Evolutionary conservation across 228 moss, liverwort and hornwort genomes (phyloP).

Genomic region (Sphagnum fallax): DNA sequence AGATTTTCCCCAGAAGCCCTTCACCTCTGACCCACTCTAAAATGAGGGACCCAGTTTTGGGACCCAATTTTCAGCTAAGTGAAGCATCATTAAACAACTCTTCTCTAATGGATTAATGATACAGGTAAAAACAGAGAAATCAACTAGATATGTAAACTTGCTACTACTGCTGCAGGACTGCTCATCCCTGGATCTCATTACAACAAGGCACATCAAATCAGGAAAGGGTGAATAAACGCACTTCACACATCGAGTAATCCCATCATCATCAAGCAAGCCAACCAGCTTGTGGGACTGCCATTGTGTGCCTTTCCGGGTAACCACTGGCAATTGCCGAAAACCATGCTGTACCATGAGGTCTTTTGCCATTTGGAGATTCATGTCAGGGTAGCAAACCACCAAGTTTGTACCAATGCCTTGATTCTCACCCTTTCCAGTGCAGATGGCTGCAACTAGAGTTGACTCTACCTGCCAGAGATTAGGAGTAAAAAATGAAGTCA

Average conservation of each 20-base stretch:
- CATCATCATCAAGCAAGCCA: conserved; percentile 23
- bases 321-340: conserved; percentile 43
- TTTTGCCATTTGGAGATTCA: conserved; percentile 43
- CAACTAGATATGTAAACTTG: too few species aligned
- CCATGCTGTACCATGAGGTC: conserved; percentile 46
- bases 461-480: conserved; percentile 47
- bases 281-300: conserved; percentile 68
- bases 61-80: too few species aligned
- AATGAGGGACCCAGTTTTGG: too few species aligned
- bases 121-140: too few species aligned
- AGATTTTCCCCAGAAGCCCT: too few species aligned
- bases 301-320: conserved; percentile 40
- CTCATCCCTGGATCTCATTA: too few species aligned
- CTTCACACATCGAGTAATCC: conserved; percentile 30
- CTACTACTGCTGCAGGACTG: too few species aligned
- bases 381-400: conserved; percentile 77
- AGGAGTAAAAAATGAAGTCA: too few species aligned
- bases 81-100: too few species aligned
- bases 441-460: conserved; percentile 76
- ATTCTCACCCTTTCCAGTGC: conserved; percentile 63
- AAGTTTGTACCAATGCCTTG: conserved; percentile 41
- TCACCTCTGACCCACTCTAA: too few species aligned
- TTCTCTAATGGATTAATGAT: too few species aligned
- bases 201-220: too few species aligned
- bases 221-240: conserved; percentile 3